Conservation (phyloP, 2,329 filamentous ascomycete species). For the Ceratocystis papillata region DNA sequence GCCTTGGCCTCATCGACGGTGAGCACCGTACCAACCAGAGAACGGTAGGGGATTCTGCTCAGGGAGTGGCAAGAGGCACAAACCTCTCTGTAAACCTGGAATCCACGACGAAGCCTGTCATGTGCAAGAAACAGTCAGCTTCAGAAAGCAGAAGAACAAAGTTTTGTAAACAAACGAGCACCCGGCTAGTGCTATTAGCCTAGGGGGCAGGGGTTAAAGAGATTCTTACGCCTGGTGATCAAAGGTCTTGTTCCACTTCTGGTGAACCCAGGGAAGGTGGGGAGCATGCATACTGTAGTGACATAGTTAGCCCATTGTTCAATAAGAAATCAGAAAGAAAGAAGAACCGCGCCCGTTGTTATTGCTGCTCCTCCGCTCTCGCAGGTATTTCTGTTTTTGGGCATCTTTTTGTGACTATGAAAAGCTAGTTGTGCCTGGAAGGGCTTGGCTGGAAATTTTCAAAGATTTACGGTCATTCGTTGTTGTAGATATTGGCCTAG, state of each 20-base stretch:
- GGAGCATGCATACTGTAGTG: slow-evolving; percentile 70
- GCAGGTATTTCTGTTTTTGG: not conserved
- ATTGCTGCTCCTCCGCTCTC: no score
- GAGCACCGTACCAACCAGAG: slow-evolving; percentile 80
- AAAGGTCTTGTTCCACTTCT: slow-evolving; percentile 86
- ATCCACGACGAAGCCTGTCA: slow-evolving; percentile 83
- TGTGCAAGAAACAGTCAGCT: slow-evolving; percentile 1
- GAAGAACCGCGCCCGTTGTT: not conserved
- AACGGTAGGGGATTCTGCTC: slow-evolving; percentile 82
- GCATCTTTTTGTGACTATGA: not conserved
- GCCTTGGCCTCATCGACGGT: slow-evolving; percentile 98
- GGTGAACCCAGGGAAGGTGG: slow-evolving; percentile 90
- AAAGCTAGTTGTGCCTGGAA: no score
- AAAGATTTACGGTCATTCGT: no score
- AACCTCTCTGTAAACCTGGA: slow-evolving; percentile 98
- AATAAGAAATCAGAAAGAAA: no score
- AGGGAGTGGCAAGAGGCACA: slow-evolving; percentile 97
- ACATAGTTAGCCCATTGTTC: slow-evolving; percentile 29
- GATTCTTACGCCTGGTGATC: slow-evolving; percentile 83
- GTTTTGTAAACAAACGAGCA: no score
- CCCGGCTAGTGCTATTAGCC: not conserved
- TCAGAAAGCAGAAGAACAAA: no score
- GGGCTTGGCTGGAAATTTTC: no score
- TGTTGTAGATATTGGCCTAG: not conserved
- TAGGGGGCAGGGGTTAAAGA: not conserved